Evolutionary conservation across 768 basidiomycete species (phyloP).

Genomic region (Porphyrellus cyaneotinctus): DNA sequence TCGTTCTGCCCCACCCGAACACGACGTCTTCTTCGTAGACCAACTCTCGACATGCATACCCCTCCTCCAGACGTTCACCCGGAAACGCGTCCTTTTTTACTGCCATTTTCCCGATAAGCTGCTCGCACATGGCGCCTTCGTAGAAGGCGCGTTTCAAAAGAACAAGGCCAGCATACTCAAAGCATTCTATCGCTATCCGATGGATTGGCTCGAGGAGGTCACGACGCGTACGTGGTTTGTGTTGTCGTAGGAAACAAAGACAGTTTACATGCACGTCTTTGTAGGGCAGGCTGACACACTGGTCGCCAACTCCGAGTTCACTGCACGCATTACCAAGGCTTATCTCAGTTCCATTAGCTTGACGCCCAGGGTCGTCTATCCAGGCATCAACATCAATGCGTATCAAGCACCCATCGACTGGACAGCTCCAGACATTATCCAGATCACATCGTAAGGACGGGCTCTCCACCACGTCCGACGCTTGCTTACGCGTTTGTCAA

Average conservation of each 20-base stretch:
- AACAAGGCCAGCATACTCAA: constrained; percentile 54
- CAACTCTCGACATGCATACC: constrained; percentile 93
- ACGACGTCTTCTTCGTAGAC: constrained; percentile 92
- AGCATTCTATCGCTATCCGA: constrained; percentile 76
- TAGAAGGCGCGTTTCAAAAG: constrained; percentile 47
- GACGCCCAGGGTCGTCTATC: constrained; percentile 82
- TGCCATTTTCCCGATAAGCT: constrained; percentile 98
- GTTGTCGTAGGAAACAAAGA: background rate
- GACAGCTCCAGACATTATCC: constrained; percentile 47
- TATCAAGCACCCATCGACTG: constrained; percentile 50
- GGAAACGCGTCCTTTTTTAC: constrained; percentile 90
- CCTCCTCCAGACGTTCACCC: constrained; percentile 60
- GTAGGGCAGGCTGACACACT: constrained; percentile 86
- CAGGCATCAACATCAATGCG: constrained; percentile 80
- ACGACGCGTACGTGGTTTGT: constrained; percentile 67
- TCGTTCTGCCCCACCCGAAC: constrained; percentile 36
- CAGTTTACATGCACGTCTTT: background rate
- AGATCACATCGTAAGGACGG: constrained; percentile 54
- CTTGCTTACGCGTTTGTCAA: constrained; percentile 36
- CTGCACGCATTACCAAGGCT: constrained; percentile 70
- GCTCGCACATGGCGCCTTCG: constrained; percentile 62
- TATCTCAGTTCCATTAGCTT: constrained; percentile 67
- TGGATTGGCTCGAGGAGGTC: constrained; percentile 86
- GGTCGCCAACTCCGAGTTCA: constrained; percentile 89
- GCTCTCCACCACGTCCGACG: background rate